Percentiles rank a stretch among this genome's conserved stretches.
These are phyloP conservation scores for Fusarium longipes DNA, from an alignment of 2,329 filamentous ascomycete genomes.

Conservation along the genomic window DNA sequence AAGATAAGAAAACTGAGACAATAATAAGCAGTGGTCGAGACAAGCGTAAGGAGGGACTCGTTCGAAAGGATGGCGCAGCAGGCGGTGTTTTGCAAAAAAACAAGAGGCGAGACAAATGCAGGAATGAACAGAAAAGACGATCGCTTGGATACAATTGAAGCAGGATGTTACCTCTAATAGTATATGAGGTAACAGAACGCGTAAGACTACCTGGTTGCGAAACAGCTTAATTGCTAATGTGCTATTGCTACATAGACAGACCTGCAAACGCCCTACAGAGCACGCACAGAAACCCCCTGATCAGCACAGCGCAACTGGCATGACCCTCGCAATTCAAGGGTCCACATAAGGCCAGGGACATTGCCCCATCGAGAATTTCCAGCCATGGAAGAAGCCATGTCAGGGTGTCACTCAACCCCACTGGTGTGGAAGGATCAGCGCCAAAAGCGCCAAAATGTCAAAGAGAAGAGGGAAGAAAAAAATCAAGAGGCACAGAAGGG, in stretches of 20 bases:
- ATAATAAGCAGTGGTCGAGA: constrained; percentile 14
- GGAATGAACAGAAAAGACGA: constrained; percentile 1
- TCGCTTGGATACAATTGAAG: constrained; percentile 5
- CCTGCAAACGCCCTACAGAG: constrained; percentile 5
- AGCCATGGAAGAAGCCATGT: constrained; percentile 17
- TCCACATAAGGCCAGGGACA: constrained; percentile 8
- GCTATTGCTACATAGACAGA: constrained; percentile 11
- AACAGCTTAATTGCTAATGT: background rate
- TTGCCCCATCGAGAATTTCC: background rate
- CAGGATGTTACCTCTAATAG: constrained; percentile 12
- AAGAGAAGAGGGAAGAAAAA: background rate
- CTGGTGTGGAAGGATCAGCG: constrained; percentile 16
- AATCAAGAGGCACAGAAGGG: background rate
- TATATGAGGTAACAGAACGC: constrained; percentile 34
- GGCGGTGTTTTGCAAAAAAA: background rate
- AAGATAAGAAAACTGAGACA: constrained; percentile 5
- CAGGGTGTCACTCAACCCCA: constrained; percentile 8
- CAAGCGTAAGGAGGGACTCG: constrained; percentile 35
- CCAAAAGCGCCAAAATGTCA: constrained; percentile 6
- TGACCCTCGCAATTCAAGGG: constrained; percentile 10
- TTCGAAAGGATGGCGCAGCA: background rate
- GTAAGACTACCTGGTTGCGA: constrained; percentile 23
- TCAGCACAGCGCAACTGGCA: constrained; percentile 14
- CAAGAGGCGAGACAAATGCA: background rate
- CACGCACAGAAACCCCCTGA: constrained; percentile 6